Conservation (phyloP, 164 flowering plant species). For the Piper longum region DNA sequence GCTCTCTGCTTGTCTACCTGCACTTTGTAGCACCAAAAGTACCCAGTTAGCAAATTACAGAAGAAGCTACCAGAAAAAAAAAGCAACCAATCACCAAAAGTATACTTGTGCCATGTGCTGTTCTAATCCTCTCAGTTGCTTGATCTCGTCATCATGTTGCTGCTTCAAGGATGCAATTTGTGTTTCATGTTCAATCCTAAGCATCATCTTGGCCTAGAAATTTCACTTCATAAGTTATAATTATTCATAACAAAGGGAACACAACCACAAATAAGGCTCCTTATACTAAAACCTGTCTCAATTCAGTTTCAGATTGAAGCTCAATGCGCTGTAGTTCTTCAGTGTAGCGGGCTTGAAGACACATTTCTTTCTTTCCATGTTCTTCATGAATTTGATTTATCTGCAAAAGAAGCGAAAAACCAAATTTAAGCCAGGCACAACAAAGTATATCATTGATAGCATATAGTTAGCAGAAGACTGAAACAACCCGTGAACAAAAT, state of each 20-base stretch:
- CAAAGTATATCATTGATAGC: background rate
- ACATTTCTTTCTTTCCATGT: constrained; percentile 34
- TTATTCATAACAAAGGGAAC: background rate
- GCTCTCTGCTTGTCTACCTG: constrained; percentile 94
- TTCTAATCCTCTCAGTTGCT: constrained; percentile 57
- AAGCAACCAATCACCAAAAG: background rate
- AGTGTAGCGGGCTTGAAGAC: constrained; percentile 33
- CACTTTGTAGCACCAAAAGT: constrained; percentile 3
- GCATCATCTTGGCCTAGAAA: constrained; percentile 31
- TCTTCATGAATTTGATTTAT: constrained; percentile 43
- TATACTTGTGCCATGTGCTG: constrained; percentile 61
- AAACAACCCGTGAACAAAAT: too few species aligned
- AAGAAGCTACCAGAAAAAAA: background rate
- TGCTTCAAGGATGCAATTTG: constrained; percentile 46
- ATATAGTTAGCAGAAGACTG: background rate
- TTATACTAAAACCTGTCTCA: constrained; percentile 46
- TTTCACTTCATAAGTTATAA: background rate
- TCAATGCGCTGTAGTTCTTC: constrained; percentile 46
- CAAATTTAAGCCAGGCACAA: background rate
- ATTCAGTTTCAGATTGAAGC: constrained; percentile 54
- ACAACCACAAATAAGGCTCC: background rate
- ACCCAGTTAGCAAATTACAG: background rate
- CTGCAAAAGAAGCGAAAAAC: constrained; percentile 19
- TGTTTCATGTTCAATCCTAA: constrained; percentile 65
- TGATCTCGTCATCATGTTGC: constrained; percentile 70